A percentile compares a stretch with the other conserved stretches of the same genome.
Evolutionary conservation across 441 rosid species (phyloP).

Genomic region (Aleurites moluccanus): DNA sequence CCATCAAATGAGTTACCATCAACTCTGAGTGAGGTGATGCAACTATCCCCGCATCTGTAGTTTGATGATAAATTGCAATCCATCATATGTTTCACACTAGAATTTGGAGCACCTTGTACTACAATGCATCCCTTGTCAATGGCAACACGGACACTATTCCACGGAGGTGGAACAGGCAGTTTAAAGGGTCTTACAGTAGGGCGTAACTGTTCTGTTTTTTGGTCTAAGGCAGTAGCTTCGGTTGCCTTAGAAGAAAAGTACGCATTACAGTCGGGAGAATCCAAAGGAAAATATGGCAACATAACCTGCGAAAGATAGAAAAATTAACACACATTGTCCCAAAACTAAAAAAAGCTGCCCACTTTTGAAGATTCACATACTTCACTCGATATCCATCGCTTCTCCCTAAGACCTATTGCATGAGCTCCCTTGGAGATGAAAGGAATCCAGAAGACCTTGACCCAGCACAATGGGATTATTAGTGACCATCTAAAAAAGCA

Average conservation of each 20-base stretch:
- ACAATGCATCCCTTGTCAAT: conserved; percentile 26
- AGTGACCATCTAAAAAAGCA: conserved; percentile 73
- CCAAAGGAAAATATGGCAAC: conserved; percentile 75
- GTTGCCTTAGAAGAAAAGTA: conserved; percentile 52
- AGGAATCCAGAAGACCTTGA: conserved; percentile 67
- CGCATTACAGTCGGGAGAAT: conserved; percentile 81
- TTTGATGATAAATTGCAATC: conserved; percentile 16
- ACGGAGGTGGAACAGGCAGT: conserved; percentile 71
- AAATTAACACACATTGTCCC: conserved; percentile 20
- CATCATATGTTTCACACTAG: conserved; percentile 27
- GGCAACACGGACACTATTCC: conserved; percentile 54
- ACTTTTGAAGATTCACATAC: conserved; percentile 36
- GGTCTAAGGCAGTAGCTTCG: conserved; percentile 47
- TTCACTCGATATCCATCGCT: conserved; percentile 73
- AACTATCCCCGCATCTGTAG: conserved; percentile 20
- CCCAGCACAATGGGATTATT: conserved; percentile 83
- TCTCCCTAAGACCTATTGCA: conserved; percentile 87
- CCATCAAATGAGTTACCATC: conserved; percentile 39
- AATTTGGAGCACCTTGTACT: conserved; percentile 25
- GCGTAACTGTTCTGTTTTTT: conserved; percentile 49
- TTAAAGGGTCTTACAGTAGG: conserved; percentile 56
- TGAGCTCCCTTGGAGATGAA: conserved; percentile 75
- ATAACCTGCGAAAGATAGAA: conserved; percentile 50
- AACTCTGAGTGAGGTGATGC: conserved; percentile 17
- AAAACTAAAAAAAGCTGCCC: not conserved